These are phyloP conservation scores for Alternaria angustiovoidea DNA, from an alignment of 2,329 filamentous ascomycete genomes.

Conservation along the genomic window DNA sequence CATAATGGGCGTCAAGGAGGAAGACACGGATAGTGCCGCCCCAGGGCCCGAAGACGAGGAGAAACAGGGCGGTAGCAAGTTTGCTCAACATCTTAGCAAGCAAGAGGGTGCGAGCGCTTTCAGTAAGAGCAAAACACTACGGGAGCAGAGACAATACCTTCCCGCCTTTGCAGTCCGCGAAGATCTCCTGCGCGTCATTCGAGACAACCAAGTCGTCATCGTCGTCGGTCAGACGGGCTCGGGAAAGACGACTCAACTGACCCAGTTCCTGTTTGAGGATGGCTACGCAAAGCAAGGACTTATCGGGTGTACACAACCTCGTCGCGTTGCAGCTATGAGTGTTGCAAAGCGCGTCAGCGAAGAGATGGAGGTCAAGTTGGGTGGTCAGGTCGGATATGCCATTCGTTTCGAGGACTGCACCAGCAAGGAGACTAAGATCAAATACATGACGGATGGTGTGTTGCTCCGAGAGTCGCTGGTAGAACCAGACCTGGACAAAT, in stretches of 20 bases:
- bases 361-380: constrained; percentile 95
- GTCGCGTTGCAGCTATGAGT: constrained; percentile 97
- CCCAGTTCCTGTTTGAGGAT: constrained; percentile 95
- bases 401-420: constrained; percentile 99
- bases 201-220: constrained; percentile 96
- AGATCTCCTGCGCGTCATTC: constrained; percentile 87
- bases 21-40: constrained; percentile 84
- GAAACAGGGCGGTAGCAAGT: constrained; percentile 75
- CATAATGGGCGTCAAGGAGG: constrained; percentile 93
- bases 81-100: constrained; percentile 89
- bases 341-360: constrained; percentile 97
- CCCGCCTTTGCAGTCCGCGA: constrained; percentile 97
- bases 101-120: constrained; percentile 85
- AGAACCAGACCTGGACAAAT: constrained; percentile 91
- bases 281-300: constrained; percentile 87
- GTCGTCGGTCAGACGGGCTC: constrained; percentile 97
- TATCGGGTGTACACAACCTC: constrained; percentile 95
- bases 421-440: constrained; percentile 92
- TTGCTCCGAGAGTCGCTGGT: constrained; percentile 91
- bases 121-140: constrained; percentile 87
- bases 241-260: constrained; percentile 96
- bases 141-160: constrained; percentile 90
- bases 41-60: constrained; percentile 78
- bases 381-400: constrained; percentile 89
- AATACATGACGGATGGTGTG: constrained; percentile 99